A percentile compares a stretch with the other conserved stretches of the same genome.
Conservation (phyloP, 768 basidiomycete species). For the Cystobasidium ongulense region DNA sequence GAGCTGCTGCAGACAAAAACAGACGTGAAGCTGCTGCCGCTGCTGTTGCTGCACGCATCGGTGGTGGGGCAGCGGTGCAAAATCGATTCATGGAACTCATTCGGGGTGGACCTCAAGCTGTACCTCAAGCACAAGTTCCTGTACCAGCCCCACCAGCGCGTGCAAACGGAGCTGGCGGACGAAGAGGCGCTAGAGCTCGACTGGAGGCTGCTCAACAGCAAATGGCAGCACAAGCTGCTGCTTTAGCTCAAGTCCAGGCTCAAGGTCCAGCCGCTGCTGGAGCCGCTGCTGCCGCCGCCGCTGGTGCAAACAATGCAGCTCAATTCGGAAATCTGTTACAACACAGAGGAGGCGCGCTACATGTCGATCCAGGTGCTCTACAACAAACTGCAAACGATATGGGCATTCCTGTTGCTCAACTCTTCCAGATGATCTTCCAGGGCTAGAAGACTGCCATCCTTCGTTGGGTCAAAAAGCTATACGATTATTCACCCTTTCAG, state of each 20-base stretch:
- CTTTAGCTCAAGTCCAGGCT: not conserved
- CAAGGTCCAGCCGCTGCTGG: not conserved
- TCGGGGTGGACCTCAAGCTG: not conserved
- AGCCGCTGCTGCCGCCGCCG: not conserved
- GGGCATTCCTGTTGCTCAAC: not conserved
- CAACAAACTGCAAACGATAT: not conserved
- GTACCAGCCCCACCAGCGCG: not conserved
- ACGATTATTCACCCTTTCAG: too few relatives aligned
- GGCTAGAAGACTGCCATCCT: too few relatives aligned
- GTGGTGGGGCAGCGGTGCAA: not conserved
- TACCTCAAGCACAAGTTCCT: not conserved
- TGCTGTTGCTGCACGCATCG: not conserved
- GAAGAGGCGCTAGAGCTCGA: not conserved
- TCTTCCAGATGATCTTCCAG: not conserved
- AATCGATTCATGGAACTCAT: too few relatives aligned
- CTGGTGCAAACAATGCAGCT: not conserved
- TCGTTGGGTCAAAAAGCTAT: too few relatives aligned
- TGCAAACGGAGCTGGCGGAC: not conserved
- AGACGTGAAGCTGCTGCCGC: not conserved
- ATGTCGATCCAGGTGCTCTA: not conserved
- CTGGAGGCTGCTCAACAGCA: not conserved
- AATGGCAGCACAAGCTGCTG: not conserved
- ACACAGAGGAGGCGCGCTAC: not conserved
- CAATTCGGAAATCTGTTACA: not conserved
- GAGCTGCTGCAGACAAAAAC: not conserved